Evolutionary conservation across 2,329 filamentous ascomycete genomes (phyloP).

Genomic region (Aureobasidium sp.): DNA sequence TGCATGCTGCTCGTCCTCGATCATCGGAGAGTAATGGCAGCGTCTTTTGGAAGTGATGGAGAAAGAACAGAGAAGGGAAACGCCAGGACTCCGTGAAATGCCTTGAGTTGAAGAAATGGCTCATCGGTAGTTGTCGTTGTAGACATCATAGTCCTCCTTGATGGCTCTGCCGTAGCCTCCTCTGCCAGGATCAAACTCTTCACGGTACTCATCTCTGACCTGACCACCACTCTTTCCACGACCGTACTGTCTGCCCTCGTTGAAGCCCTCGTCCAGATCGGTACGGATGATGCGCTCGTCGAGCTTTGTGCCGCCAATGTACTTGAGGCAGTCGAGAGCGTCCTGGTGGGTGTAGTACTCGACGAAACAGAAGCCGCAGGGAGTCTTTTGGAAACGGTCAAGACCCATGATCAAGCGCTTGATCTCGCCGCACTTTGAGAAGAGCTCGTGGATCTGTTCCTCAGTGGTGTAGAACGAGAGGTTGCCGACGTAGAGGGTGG

Average conservation of each 20-base stretch:
- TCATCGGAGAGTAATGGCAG: slow-evolving; percentile 4
- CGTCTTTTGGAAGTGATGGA: background rate
- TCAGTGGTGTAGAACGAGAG: slow-evolving; percentile 98
- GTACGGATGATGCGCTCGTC: slow-evolving; percentile 95
- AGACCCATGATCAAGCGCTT: slow-evolving; percentile 97
- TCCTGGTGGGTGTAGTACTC: slow-evolving; percentile 99
- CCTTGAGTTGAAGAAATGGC: background rate
- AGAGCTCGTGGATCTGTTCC: slow-evolving; percentile 86
- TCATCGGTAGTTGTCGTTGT: slow-evolving; percentile 16
- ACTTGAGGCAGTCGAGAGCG: slow-evolving; percentile 96
- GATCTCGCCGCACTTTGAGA: slow-evolving; percentile 74
- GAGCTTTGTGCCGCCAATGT: slow-evolving; percentile 93
- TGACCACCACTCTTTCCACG: slow-evolving; percentile 93
- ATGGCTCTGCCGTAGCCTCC: slow-evolving; percentile 15
- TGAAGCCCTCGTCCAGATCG: slow-evolving; percentile 90
- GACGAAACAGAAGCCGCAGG: slow-evolving; percentile 98
- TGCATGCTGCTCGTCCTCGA: slow-evolving; percentile 6
- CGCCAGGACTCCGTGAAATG: background rate
- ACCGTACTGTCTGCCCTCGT: slow-evolving; percentile 90
- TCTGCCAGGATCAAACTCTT: slow-evolving; percentile 80
- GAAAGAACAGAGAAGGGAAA: background rate
- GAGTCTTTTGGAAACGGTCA: slow-evolving; percentile 94
- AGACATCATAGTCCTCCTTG: slow-evolving; percentile 15
- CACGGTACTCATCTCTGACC: slow-evolving; percentile 93
- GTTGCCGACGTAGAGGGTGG: slow-evolving; percentile 96